phyloP scores from a whole-genome alignment of 441 rosid genomes.

The Manihot esculenta region DNA sequence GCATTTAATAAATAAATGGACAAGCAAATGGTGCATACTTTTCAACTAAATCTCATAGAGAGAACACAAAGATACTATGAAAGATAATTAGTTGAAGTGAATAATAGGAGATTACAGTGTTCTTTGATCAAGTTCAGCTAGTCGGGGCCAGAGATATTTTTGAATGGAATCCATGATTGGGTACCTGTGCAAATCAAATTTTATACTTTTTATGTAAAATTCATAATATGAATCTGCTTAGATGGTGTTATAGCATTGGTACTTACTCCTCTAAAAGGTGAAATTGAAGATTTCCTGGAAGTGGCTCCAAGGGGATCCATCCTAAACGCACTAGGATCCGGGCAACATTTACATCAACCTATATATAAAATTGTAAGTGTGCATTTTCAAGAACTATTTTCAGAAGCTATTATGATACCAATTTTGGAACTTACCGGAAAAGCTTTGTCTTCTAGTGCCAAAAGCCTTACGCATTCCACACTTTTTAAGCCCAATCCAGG shows the following conservation, averaged over 20 bases:
- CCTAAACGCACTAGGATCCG: conserved; percentile 71
- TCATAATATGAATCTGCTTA: background rate
- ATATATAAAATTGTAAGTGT: background rate
- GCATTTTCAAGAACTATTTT: background rate
- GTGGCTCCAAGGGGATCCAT: conserved; percentile 76
- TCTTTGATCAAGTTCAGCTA: conserved; percentile 48
- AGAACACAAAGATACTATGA: background rate
- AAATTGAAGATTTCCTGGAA: conserved; percentile 57
- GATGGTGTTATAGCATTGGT: background rate
- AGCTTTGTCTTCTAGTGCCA: conserved; percentile 56
- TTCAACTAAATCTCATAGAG: background rate
- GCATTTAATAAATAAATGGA: conserved; percentile 2
- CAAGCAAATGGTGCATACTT: background rate
- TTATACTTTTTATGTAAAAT: conserved; percentile 7
- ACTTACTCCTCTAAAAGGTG: conserved; percentile 61
- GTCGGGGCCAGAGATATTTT: conserved; percentile 66
- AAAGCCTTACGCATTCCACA: conserved; percentile 63
- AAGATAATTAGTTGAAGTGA: background rate
- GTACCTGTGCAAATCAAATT: conserved; percentile 37
- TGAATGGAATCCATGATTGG: conserved; percentile 68
- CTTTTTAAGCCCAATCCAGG: conserved; percentile 74
- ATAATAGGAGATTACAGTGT: conserved; percentile 38
- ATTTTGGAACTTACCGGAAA: conserved; percentile 53
- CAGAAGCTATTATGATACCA: background rate
- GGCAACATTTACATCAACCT: conserved; percentile 82